Evolutionary conservation across 1,284 basidiomycete genomes (phyloP), one percentile per base, ranked within the genome.

Genomic region (Trichosporon sp.): DNA sequence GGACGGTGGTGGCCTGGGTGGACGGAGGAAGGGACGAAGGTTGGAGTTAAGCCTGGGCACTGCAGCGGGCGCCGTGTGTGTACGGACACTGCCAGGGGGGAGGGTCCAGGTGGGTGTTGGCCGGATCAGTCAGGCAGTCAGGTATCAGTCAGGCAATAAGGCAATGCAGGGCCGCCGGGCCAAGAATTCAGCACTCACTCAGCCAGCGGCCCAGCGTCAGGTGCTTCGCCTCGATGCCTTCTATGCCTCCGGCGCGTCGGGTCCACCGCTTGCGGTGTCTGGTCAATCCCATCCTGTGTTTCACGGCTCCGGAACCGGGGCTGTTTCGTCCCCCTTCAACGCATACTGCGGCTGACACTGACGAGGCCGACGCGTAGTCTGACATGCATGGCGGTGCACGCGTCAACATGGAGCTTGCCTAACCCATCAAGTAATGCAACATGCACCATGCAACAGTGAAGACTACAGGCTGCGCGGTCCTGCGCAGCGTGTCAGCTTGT

Each of bases 21-120:
- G 56, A 61, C 56, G 31, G 56, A 61, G 16, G 31, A 61, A 61
- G 56, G 56, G 56, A 59, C 26, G 54, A 59, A 59, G 54, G 54
- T 59, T 59, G 54, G 54, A 31, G 56, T 61, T 61, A 61, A 35
- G 31, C 12, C 21, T 12, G n/a, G n/a, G 16, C 19, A 11, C 10
- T 26, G 35, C 6, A 10, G 51, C 51, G 51, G 51, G 19, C 19
- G 51, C 51, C 51, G n/a, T 10, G 4, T 19, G 51, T 48, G 6
- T 19, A 46, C 16, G 43, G 14, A 12, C 10, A 12, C 10, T 38
- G 37, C 7, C 37, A 38, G 37, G 37, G 37, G 10, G 37, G 37
- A 48, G 16, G 46, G n/a, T 19, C 19, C 51, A 35, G 59, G 59
- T 63, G 31, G 59, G 59, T 35, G 56, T 61, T 31, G 31, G 26